Evolutionary conservation across 2,329 filamentous ascomycete species (phyloP).

Genomic region (Talaromyces piceae): DNA sequence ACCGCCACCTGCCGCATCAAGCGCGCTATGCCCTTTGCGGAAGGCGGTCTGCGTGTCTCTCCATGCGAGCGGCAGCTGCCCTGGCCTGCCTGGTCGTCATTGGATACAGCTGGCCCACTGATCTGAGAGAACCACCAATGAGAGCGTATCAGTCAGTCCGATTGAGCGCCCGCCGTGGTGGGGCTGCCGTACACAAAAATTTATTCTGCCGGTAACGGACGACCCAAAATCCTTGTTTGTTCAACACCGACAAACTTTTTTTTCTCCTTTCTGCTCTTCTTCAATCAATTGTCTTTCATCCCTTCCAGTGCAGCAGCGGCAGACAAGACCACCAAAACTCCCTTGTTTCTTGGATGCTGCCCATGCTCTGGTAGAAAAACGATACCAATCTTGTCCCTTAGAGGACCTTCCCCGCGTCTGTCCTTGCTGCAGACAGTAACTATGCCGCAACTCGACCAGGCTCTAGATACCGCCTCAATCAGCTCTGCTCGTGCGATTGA

Average conservation of each 20-base stretch:
- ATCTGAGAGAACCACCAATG: constrained; percentile 14
- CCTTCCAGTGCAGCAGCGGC: constrained; percentile 23
- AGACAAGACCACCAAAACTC: constrained; percentile 12
- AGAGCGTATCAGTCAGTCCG: constrained; percentile 13
- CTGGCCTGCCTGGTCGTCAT: background rate
- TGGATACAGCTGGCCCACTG: background rate
- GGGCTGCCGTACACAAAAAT: constrained; percentile 18
- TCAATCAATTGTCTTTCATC: constrained; percentile 7
- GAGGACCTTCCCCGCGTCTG: constrained; percentile 26
- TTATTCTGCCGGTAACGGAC: constrained; percentile 13
- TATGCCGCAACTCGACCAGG: constrained; percentile 12
- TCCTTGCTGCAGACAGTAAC: background rate
- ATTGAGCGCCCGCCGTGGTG: constrained; percentile 5
- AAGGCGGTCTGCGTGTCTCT: background rate
- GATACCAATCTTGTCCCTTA: constrained; percentile 27
- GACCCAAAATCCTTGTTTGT: constrained; percentile 12
- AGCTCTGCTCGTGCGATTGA: constrained; percentile 15
- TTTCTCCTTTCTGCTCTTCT: constrained; percentile 13
- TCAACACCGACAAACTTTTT: constrained; percentile 9
- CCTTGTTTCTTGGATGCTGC: constrained; percentile 22
- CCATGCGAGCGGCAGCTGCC: background rate
- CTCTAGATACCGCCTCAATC: constrained; percentile 13
- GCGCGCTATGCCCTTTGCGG: background rate
- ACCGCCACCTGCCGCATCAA: background rate
- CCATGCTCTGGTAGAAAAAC: constrained; percentile 34